Base-by-base conservation (phyloP, 1,284 basidiomycete species). In the Schizophyllum commune region DNA sequence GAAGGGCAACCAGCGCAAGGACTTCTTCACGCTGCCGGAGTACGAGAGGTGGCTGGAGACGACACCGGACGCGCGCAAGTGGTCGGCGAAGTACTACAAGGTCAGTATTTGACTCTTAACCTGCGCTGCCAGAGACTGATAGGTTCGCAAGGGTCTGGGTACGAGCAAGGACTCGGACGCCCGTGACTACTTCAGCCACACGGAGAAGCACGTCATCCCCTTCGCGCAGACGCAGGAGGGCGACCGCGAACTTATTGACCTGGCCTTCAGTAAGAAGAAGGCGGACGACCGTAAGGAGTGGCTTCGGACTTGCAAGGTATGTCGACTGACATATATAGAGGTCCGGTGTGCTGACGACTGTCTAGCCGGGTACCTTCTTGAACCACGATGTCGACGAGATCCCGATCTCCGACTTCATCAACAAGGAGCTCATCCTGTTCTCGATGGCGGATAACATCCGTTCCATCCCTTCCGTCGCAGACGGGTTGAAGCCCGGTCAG, bases 251-350 rank as follows among this genome's bases (percentile, higher is more conserved):
- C 81, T 99, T 51, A 97, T 99, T 65, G 96, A 99, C 60, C 88
- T 99, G 65, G 97, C 97, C 0, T 99, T 99, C 81, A 98, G 94
- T 80, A 99, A 99, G 85, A 99, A 98, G 81, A 98, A 97, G 73
- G 94, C 96, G 0, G 97, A 99, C 66, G 95, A 99, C 20, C 91
- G 97, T 57, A 99, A 99, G 73, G 97, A 99, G 66, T 99, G 97
- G 97, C 79, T 99, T 11, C 83, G 96, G 27, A 89, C 95, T 67
- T 97, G 96, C 78, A 94, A 84, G 79, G 92, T 89, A 65, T 61
- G 76, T 69, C n/a, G 34, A 55, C 27, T 34, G n/a, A 52, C 60
- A 33, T 52, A 54, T 21, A 11, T 22, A 32, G 11, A 4, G n/a
- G 19, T 47, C 32, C 55, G 11, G 32, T 62, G 62, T 27, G n/a